Base-by-base conservation (phyloP, 768 basidiomycete genomes). In the Leccinellum albellum region DNA sequence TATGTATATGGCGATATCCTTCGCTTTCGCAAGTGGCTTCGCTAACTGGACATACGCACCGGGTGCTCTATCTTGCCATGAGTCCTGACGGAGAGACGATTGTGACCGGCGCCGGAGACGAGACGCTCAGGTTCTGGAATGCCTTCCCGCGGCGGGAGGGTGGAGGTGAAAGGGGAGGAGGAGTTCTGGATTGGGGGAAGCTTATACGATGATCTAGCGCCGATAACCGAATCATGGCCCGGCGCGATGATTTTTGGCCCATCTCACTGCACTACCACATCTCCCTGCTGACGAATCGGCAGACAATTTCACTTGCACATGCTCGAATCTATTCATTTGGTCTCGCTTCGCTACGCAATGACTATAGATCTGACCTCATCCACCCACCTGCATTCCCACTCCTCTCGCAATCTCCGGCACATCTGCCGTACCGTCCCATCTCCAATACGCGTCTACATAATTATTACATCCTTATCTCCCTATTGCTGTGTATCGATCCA, bases 21-120 rank as follows among this genome's bases (percentile, higher is more conserved):
- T 85, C 86, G 7, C 80, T 98, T 70, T 87, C 89, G 60, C 96
- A 96, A 83, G 95, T 98, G 7, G 96, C 94, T 0, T 92, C 91
- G 7, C 79, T 99, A 8, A 91, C 92, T 0, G 96, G 96, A 8
- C 96, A 99, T 69, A 92, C 94, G 0, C 91, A 90, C 70, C 90
- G 96, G 48, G 96, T 99, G 17, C 78, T 98, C 31, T 96, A 96
- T 70, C 86, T 98, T n/a, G 95, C 95, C 3, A 94, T 95, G 91
- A 91, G 88, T 66, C 95, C 95, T 0, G 95, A 97, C 64, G 94
- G 95, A 17, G 93, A 96, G 75, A 98, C 95, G 1, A 98, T 98
- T 60, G 97, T 98, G 26, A 98, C 95, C 0, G 96, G 96, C 15
- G 96, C 96, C 0, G 96, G 96, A 0, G 96, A 99, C 71, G 96